Percentiles rank a stretch among this genome's conserved stretches.
Evolutionary conservation across 2,329 filamentous ascomycete genomes (phyloP).

Genomic region (Achaetomium macrosporum): DNA sequence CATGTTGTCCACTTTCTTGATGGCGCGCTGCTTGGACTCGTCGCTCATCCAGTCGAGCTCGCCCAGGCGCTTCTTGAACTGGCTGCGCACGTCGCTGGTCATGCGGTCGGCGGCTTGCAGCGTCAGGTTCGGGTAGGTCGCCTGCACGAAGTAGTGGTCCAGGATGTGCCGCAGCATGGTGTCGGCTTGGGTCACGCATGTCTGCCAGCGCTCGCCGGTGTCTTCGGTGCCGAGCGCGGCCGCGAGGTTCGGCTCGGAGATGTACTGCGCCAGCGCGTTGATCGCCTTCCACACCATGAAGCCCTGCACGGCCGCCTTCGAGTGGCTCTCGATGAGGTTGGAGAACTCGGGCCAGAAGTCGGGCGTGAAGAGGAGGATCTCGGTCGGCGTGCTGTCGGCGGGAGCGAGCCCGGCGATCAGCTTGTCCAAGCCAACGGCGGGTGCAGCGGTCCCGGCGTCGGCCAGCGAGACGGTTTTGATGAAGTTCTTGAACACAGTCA

Average conservation of each 20-base stretch:
- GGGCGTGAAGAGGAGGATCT: not conserved
- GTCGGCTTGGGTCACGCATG: slow-evolving; percentile 47
- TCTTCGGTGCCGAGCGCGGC: slow-evolving; percentile 35
- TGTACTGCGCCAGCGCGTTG: slow-evolving; percentile 46
- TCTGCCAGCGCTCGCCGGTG: slow-evolving; percentile 60
- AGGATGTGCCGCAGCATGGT: slow-evolving; percentile 56
- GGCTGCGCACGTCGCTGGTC: slow-evolving; percentile 62
- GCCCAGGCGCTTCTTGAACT: slow-evolving; percentile 56
- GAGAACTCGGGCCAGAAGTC: slow-evolving; percentile 3
- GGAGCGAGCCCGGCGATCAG: slow-evolving; percentile 10
- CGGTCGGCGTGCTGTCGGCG: not conserved
- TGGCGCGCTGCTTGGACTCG: slow-evolving; percentile 52
- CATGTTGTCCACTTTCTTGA: slow-evolving; percentile 61
- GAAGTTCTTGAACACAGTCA: not conserved
- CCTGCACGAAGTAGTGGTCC: slow-evolving; percentile 65
- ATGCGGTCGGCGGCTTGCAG: slow-evolving; percentile 64
- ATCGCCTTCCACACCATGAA: slow-evolving; percentile 59
- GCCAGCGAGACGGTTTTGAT: not conserved
- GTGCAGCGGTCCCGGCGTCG: not conserved
- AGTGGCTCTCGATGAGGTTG: slow-evolving; percentile 37
- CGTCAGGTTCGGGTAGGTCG: slow-evolving; percentile 59
- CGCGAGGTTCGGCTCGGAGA: slow-evolving; percentile 40
- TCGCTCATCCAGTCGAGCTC: slow-evolving; percentile 60
- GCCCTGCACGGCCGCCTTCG: slow-evolving; percentile 14
- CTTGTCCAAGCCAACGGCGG: slow-evolving; percentile 13